Percentiles rank a stretch among this genome's conserved stretches.
Evolutionary conservation across 225 moss, liverwort and hornwort species (phyloP).

Genomic region (Straminergon stramineum): DNA sequence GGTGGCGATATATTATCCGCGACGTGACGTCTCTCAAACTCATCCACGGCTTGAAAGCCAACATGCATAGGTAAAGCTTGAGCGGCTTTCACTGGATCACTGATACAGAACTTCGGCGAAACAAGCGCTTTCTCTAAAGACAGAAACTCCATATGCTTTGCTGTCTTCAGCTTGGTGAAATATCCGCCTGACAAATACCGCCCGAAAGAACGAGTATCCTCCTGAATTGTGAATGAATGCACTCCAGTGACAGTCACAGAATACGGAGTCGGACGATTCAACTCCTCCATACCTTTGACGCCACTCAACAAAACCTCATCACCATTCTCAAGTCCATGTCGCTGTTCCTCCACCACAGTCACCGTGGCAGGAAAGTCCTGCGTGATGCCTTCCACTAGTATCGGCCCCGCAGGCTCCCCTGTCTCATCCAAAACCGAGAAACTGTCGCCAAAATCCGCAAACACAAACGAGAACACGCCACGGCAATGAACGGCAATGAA

Average conservation of each 20-base stretch:
- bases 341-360: constrained; percentile 90
- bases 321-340: constrained; percentile 89
- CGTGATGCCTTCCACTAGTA: constrained; percentile 89
- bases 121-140: constrained; percentile 59
- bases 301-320: constrained; percentile 78
- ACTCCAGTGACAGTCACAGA: constrained; percentile 71
- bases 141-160: constrained; percentile 48
- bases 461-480: constrained; percentile 70
- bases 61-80: constrained; percentile 60
- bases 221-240: constrained; percentile 85
- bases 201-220: constrained; percentile 62
- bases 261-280: constrained; percentile 57
- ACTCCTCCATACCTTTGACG: constrained; percentile 84
- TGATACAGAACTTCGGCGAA: constrained; percentile 66
- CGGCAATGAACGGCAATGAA: constrained; percentile 63
- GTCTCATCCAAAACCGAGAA: constrained; percentile 79
- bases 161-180: constrained; percentile 75
- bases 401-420: constrained; percentile 61
- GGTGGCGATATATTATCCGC: constrained; percentile 26
- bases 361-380: constrained; percentile 98
- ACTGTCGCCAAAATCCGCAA: constrained; percentile 78
- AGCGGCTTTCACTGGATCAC: constrained; percentile 64
- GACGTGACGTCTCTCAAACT: constrained; percentile 60
- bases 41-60: constrained; percentile 86
- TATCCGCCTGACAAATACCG: constrained; percentile 86